Evolutionary conservation across 2,329 filamentous ascomycete species (phyloP).

Genomic region (Plectosphaerella sp.): DNA sequence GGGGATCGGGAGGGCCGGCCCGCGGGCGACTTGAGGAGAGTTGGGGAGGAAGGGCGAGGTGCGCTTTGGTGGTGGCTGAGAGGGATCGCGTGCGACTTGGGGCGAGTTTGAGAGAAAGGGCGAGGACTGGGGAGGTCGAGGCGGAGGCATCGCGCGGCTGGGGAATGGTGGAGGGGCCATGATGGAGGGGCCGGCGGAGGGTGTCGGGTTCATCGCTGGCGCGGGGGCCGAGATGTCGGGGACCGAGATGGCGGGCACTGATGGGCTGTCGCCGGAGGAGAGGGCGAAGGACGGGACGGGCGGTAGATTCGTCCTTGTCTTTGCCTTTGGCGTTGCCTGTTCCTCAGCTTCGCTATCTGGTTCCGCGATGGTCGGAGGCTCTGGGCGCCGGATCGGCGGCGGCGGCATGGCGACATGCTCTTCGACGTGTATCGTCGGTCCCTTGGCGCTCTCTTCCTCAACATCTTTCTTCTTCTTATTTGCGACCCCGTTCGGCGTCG

Average conservation of each 20-base stretch:
- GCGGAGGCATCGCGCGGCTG: constrained; percentile 8
- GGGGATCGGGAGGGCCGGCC: constrained; percentile 25
- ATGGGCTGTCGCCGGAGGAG: constrained; percentile 18
- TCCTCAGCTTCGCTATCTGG: constrained; percentile 24
- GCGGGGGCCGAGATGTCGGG: constrained; percentile 15
- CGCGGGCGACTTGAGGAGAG: constrained; percentile 18
- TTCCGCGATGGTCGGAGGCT: constrained; percentile 7
- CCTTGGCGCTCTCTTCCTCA: not conserved
- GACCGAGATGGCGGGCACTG: constrained; percentile 4
- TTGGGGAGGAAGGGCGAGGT: constrained; percentile 14
- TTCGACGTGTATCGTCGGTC: not conserved
- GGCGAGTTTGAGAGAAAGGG: constrained; percentile 48
- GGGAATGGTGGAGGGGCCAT: constrained; percentile 25
- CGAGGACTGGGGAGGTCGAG: constrained; percentile 3
- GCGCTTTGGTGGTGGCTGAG: constrained; percentile 6
- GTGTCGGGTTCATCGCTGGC: constrained; percentile 10
- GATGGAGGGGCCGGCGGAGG: constrained; percentile 15
- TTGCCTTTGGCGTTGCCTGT: constrained; percentile 50
- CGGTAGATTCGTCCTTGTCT: constrained; percentile 15
- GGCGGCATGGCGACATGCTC: constrained; percentile 27
- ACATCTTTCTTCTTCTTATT: not conserved
- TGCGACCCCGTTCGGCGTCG: not conserved
- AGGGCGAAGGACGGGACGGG: constrained; percentile 43
- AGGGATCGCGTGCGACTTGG: constrained; percentile 37
- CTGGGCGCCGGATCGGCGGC: constrained; percentile 20